These are phyloP conservation scores for Trichoderma polysporum DNA, from an alignment of 2,329 filamentous ascomycete genomes.

Conservation along the genomic window DNA sequence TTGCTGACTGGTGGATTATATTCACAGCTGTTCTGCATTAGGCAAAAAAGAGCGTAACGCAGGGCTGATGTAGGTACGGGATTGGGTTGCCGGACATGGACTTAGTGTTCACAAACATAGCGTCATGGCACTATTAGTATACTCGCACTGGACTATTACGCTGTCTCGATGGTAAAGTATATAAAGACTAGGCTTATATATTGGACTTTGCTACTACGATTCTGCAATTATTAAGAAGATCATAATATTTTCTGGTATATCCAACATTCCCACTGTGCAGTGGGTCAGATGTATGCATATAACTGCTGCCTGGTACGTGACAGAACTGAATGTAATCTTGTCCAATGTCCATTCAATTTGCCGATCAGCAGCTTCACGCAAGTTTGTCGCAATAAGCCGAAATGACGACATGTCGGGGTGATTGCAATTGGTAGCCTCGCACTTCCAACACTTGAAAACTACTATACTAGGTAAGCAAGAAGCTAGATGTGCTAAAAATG, in stretches of 20 bases:
- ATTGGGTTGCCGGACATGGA: background rate
- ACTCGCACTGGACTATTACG: too few relatives aligned
- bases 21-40: background rate
- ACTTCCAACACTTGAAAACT: background rate
- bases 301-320: too few relatives aligned
- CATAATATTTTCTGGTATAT: too few relatives aligned
- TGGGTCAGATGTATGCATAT: too few relatives aligned
- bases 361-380: background rate
- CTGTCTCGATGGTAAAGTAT: too few relatives aligned
- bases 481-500: background rate
- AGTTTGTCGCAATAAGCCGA: background rate
- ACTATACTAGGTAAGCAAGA: background rate
- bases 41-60: background rate
- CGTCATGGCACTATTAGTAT: background rate
- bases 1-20: constrained; percentile 13
- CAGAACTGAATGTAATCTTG: too few relatives aligned
- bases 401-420: background rate
- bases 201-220: too few relatives aligned
- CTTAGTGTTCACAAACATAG: background rate
- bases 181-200: too few relatives aligned
- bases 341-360: background rate
- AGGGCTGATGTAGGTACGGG: background rate
- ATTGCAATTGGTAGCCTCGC: background rate
- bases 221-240: too few relatives aligned
- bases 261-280: too few relatives aligned